Percentiles rank a stretch among this genome's conserved stretches.
phyloP scores from a whole-genome alignment of 257 asterid genomes.

The Phtheirospermum japonicum region DNA sequence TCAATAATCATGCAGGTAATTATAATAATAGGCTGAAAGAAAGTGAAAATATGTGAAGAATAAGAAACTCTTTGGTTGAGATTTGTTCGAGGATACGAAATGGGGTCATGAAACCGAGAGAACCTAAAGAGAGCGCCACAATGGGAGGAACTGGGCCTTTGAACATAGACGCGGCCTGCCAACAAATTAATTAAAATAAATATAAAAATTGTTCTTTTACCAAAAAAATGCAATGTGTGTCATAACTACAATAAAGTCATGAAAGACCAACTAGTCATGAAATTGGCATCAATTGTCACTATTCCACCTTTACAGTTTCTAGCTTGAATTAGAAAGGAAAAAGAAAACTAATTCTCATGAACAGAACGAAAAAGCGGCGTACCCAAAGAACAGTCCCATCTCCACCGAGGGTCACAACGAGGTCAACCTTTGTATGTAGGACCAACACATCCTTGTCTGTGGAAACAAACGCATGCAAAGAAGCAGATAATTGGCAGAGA shows the following conservation, averaged over 20 bases:
- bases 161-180: conserved; percentile 98
- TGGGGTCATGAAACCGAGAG: conserved; percentile 99
- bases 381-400: conserved; percentile 99
- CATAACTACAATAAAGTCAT: not conserved
- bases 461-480: conserved; percentile 14
- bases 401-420: conserved; percentile 91
- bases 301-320: too few relatives aligned
- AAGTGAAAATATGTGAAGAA: conserved; percentile 1
- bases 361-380: conserved; percentile 30
- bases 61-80: not conserved
- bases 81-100: conserved; percentile 69
- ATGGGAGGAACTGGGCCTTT: conserved; percentile 99
- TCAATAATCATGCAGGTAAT: not conserved
- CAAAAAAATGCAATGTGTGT: not conserved
- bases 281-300: not conserved
- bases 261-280: not conserved
- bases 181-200: conserved; percentile 18
- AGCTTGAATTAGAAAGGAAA: not conserved
- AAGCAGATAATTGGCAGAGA: not conserved
- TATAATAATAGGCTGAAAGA: not conserved
- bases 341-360: not conserved
- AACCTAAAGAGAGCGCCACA: conserved; percentile 94
- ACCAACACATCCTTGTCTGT: conserved; percentile 68
- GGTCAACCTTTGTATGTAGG: conserved; percentile 87
- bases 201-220: not conserved